Evolutionary conservation across 2,329 filamentous ascomycete genomes (phyloP).

Genomic region (Diaporthe citrichinensis): DNA sequence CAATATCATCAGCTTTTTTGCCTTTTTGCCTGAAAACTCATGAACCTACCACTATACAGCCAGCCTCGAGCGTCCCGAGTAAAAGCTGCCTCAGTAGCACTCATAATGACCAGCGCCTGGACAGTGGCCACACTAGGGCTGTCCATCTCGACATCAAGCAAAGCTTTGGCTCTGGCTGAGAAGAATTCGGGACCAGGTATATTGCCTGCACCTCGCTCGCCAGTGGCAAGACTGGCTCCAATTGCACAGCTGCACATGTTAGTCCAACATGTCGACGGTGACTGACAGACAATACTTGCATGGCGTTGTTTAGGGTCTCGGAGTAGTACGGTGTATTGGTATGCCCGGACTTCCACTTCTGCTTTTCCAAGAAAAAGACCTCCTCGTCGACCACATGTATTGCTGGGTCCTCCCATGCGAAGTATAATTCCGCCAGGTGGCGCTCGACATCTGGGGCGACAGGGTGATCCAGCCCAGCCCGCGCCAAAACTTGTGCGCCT

Average conservation of each 20-base stretch:
- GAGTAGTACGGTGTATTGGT: slow-evolving; percentile 47
- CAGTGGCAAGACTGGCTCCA: background rate
- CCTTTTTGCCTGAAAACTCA: accelerated
- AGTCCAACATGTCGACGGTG: accelerated
- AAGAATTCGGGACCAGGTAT: slow-evolving; percentile 52
- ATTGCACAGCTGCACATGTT: slow-evolving; percentile 36
- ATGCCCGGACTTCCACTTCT: slow-evolving; percentile 42
- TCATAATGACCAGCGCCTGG: slow-evolving; percentile 61
- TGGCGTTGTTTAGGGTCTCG: slow-evolving; percentile 48
- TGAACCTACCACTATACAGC: slow-evolving; percentile 22
- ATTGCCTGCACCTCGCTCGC: background rate
- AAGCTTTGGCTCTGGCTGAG: slow-evolving; percentile 57
- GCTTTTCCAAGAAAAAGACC: slow-evolving; percentile 45
- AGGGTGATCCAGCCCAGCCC: background rate
- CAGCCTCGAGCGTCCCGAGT: slow-evolving; percentile 60
- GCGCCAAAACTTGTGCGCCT: background rate
- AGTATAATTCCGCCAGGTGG: slow-evolving; percentile 45
- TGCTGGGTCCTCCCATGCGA: slow-evolving; percentile 46
- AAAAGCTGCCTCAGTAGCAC: slow-evolving; percentile 59
- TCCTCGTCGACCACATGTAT: slow-evolving; percentile 46
- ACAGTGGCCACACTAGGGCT: slow-evolving; percentile 61
- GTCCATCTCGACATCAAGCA: slow-evolving; percentile 61
- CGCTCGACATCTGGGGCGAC: slow-evolving; percentile 41
- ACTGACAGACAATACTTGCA: slow-evolving; percentile 41
- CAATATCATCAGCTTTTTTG: background rate